Evolutionary conservation across 352 stramenopile species (phyloP), one percentile per base, ranked within the genome.

Genomic region (Phytophthora sp.): DNA sequence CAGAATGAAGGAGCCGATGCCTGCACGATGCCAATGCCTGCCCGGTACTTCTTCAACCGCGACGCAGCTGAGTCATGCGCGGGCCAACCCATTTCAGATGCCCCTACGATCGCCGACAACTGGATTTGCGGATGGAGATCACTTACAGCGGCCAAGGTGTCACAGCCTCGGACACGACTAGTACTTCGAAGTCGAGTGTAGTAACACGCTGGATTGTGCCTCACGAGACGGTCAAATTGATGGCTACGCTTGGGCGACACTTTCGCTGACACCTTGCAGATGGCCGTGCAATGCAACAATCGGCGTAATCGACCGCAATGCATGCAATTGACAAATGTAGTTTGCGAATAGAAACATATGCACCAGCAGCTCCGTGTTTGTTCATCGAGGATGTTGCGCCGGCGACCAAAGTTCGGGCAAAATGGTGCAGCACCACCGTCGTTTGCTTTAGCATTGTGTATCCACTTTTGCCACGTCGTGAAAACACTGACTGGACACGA

Each of bases 121-220:
- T 61, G 57, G 57, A 66, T 66, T 66, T 66, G 57, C 48, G 21
- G 37, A 57, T 49, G 45, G 51, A 34, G 20, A 27, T 43, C 26
- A 55, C 17, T 3, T 12, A 27, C 41, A 54, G 13, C 31, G 20
- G 30, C 8, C 21, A 53, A 15, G 18, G 34, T 58, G 49, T 41
- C 18, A 24, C 35, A 32, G 8, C 18, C 27, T 37, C 18, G 10
- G 34, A 18, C 11, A 6, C 12, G 13, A 28, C 39, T 39, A 62
- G n/a, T n/a, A n/a, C n/a, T n/a, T n/a, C n/a, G n/a, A n/a, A n/a
- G n/a, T n/a, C n/a, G n/a, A n/a, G n/a, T n/a, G n/a, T n/a, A n/a
- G 28, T 48, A 62, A 62, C 24, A 23, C 24, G 34, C 54, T 54
- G 28, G 30, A 54, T 39, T n/a, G n/a, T n/a, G n/a, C n/a, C n/a